Conservation (phyloP, 108 stramenopile genomes). For the Nitzschia inconspicua region DNA sequence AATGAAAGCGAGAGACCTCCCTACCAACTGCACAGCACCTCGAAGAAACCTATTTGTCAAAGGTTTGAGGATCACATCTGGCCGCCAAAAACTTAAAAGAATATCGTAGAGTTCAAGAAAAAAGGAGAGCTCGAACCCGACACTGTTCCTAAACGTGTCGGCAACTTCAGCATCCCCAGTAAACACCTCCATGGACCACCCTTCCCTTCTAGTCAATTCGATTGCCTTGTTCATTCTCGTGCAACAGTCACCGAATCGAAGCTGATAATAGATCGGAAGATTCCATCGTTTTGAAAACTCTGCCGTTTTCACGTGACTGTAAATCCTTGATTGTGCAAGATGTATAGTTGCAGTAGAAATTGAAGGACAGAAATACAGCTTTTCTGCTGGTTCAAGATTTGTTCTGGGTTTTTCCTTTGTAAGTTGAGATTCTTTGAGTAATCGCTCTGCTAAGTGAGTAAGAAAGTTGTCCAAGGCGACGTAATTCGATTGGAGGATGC, state of each 20-base stretch:
- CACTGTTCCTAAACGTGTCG: constrained; percentile 35
- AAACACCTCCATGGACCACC: constrained; percentile 78
- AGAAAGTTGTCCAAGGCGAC: constrained; percentile 73
- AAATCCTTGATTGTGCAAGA: constrained; percentile 71
- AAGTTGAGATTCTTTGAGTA: constrained; percentile 30
- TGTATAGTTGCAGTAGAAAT: constrained; percentile 38
- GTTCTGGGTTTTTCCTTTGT: not conserved
- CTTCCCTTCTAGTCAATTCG: constrained; percentile 48
- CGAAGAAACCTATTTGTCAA: constrained; percentile 75
- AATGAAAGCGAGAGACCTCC: constrained; percentile 67
- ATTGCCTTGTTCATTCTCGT: constrained; percentile 73
- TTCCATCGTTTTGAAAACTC: constrained; percentile 88
- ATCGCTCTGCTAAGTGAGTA: constrained; percentile 51
- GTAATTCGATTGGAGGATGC: constrained; percentile 82
- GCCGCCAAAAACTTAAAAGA: constrained; percentile 55
- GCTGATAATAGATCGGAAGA: constrained; percentile 87
- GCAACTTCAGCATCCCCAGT: constrained; percentile 41
- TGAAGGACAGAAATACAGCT: constrained; percentile 53
- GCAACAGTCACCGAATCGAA: constrained; percentile 83
- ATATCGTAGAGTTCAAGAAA: constrained; percentile 80
- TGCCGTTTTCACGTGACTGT: constrained; percentile 71
- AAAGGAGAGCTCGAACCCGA: constrained; percentile 75
- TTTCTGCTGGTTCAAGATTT: constrained; percentile 26
- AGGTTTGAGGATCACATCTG: constrained; percentile 69
- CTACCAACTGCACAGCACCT: constrained; percentile 75